These are phyloP conservation scores for Porpolomopsis calyptriformis DNA, from an alignment of 768 basidiomycete genomes.

Conservation along the genomic window DNA sequence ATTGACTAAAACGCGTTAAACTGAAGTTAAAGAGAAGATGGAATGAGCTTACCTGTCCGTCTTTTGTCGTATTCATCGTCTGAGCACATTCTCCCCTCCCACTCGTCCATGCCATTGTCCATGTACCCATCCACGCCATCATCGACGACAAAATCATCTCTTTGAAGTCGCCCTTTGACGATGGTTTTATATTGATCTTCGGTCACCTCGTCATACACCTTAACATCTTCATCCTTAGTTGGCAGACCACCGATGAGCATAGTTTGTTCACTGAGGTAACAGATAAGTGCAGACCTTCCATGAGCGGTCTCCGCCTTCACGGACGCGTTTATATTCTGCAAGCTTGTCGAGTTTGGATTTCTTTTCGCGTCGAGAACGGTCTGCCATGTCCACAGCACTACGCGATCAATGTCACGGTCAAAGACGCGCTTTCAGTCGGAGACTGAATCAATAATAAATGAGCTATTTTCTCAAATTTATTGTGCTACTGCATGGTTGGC, in stretches of 20 bases:
- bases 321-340: slow-evolving; percentile 47
- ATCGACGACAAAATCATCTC: slow-evolving; percentile 92
- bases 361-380: slow-evolving; percentile 32
- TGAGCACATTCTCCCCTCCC: slow-evolving; percentile 39
- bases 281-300: slow-evolving; percentile 39
- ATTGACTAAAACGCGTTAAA: slow-evolving; percentile 6
- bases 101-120: slow-evolving; percentile 94
- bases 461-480: too few species aligned
- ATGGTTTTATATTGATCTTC: slow-evolving; percentile 84
- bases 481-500: too few species aligned
- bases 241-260: slow-evolving; percentile 6
- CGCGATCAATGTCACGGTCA: too few species aligned
- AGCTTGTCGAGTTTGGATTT: slow-evolving; percentile 37
- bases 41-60: slow-evolving; percentile 29
- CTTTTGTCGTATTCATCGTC: slow-evolving; percentile 42
- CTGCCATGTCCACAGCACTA: too few species aligned
- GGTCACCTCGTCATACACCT: slow-evolving; percentile 80
- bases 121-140: slow-evolving; percentile 87
- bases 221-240: slow-evolving; percentile 44
- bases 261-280: slow-evolving; percentile 5
- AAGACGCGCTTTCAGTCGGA: too few species aligned
- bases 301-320: slow-evolving; percentile 48
- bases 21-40: background rate
- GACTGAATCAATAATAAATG: too few species aligned
- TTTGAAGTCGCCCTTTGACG: slow-evolving; percentile 70